Evolutionary conservation across 345 rosid species (phyloP), one percentile per base, ranked within the genome.

Genomic region (Carallia pectinifolia): DNA sequence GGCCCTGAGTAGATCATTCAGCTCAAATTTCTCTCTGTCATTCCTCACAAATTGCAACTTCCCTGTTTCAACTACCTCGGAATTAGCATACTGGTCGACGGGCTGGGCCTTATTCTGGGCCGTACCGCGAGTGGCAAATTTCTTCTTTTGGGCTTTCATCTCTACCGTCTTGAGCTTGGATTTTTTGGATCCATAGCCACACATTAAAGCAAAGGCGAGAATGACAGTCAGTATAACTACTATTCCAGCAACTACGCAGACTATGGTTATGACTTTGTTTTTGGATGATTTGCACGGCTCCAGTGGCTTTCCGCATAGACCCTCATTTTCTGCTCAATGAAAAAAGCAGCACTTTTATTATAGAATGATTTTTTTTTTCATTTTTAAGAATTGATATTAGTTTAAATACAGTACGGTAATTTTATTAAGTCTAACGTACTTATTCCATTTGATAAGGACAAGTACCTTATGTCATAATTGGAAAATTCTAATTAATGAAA

Each of bases 1-100:
- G 0, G 97, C 90, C 65, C 91, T 82, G 2, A 91, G 95, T 68
- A 91, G 76, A 66, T 91, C 93, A n/a, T 82, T 91, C 64, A 91
- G 76, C 56, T 88, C 90, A 40, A 94, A 94, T 62, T 50, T 83
- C 76, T 84, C 89, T 68, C 78, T 63, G 36, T 82, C 88, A 44
- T 79, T 70, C 58, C 85, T 72, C 5, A 88, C 83, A 55, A 94
- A 94, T 54, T 77, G 69, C 3, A 93, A 47, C 77, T 85, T 81
- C 64, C 83, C 83, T 0, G 61, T 80, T 10, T 82, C 87, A 3
- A 40, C 70, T 55, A 68, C 67, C 66, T 64, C 47, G 19, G 60
- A 56, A 29, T 48, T 27, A 18, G 37, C 48, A 6, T 38, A 17
- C 6, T 72, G 67, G 1, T 76, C 77, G 0, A 69, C 34, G 17